These are phyloP conservation scores for Fusarium nodosum DNA, from an alignment of 2,329 filamentous ascomycete species.

Conservation along the genomic window DNA sequence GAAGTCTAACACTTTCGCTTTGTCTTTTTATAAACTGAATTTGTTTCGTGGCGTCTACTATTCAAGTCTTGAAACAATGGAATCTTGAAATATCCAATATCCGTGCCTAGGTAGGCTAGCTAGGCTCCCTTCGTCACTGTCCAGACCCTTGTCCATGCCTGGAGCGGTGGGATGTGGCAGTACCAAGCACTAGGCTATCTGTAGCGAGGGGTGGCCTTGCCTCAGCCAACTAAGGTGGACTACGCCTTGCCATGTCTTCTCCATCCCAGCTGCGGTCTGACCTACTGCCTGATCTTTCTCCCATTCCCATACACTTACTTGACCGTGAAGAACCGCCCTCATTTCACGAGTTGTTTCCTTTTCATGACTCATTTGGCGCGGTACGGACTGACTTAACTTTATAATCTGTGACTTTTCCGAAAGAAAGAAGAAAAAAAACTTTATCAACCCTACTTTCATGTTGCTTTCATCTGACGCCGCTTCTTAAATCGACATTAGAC, in stretches of 20 bases:
- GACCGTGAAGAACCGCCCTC: slow-evolving; percentile 27
- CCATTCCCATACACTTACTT: slow-evolving; percentile 31
- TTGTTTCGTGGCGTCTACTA: neutral
- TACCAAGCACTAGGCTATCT: slow-evolving; percentile 40
- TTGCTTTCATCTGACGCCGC: slow-evolving; percentile 17
- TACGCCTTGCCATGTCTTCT: slow-evolving; percentile 37
- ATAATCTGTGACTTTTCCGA: slow-evolving; percentile 13
- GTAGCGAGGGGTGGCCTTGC: slow-evolving; percentile 39
- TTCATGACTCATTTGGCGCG: slow-evolving; percentile 40
- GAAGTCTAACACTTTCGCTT: no score
- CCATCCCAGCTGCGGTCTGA: slow-evolving; percentile 49
- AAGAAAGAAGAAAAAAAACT: slow-evolving; percentile 1
- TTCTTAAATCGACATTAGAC: slow-evolving; percentile 15
- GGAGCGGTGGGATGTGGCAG: slow-evolving; percentile 47
- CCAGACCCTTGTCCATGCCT: slow-evolving; percentile 31
- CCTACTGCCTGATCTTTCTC: slow-evolving; percentile 48
- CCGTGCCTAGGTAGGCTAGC: neutral
- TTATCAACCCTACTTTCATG: slow-evolving; percentile 5
- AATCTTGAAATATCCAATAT: neutral
- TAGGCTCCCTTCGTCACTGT: slow-evolving; percentile 13
- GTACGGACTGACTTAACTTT: slow-evolving; percentile 28
- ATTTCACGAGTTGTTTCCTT: slow-evolving; percentile 33
- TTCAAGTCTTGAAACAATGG: neutral
- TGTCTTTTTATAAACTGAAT: neutral
- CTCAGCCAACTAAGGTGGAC: slow-evolving; percentile 37